Conservation (phyloP, 176 grass and related monocot genomes). For the Aegilops sharonensis region DNA sequence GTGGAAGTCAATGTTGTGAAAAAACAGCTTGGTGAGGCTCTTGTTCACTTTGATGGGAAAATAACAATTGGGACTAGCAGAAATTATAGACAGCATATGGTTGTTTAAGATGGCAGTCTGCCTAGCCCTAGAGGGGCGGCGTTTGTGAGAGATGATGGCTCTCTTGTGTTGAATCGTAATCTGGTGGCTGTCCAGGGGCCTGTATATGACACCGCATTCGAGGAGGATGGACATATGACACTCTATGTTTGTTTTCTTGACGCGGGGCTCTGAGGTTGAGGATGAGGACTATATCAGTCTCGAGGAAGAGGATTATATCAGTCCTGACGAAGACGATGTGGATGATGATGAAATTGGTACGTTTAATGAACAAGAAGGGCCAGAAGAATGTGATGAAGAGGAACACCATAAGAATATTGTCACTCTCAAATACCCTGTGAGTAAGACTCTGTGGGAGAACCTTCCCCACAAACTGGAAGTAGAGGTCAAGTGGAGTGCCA, state of each 20-base stretch:
- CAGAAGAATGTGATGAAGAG: neutral
- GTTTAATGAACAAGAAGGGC: no score
- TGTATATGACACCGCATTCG: neutral
- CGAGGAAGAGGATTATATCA: no score
- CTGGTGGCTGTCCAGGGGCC: neutral
- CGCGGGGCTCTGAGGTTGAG: neutral
- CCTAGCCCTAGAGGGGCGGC: neutral
- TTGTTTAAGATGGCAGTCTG: neutral
- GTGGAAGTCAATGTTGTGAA: neutral
- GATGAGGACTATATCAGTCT: no score
- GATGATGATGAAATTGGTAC: neutral
- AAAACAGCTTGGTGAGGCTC: neutral
- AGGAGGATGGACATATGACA: neutral
- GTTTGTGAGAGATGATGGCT: neutral
- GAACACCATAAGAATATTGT: neutral
- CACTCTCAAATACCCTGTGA: neutral
- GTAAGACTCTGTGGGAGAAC: neutral
- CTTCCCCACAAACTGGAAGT: neutral
- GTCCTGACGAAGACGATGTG: neutral
- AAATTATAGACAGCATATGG: neutral
- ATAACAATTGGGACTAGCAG: constrained; percentile 1
- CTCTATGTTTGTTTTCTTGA: constrained; percentile 1
- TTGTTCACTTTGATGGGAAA: neutral
- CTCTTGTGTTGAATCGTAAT: neutral
- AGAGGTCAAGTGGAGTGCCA: neutral